A percentile compares a stretch with the other conserved stretches of the same genome.
Conservation (phyloP, 306 rosid species). For the Quercus gilva region DNA sequence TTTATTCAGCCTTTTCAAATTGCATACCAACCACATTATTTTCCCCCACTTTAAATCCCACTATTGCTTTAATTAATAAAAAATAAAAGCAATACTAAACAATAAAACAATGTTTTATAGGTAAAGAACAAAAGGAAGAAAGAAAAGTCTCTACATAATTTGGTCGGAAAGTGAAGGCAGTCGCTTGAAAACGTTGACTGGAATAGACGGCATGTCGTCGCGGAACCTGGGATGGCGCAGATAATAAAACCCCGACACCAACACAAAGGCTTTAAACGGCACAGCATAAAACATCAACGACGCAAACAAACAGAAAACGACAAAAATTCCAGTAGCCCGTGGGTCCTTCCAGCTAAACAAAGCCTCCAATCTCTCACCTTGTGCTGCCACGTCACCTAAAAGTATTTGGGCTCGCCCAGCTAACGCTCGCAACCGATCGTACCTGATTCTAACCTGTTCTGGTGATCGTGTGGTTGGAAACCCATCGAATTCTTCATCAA, state of each 20-base stretch:
- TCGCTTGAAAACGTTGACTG: constrained; percentile 66
- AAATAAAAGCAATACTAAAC: too few species aligned
- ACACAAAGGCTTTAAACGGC: constrained; percentile 55
- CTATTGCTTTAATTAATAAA: too few species aligned
- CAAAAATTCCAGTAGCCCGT: constrained; percentile 79
- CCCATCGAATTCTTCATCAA: constrained; percentile 87
- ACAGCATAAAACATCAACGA: constrained; percentile 66
- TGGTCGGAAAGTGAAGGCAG: constrained; percentile 77
- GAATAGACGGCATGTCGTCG: constrained; percentile 74
- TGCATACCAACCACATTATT: too few species aligned
- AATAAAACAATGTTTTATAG: too few species aligned
- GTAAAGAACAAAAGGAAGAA: too few species aligned
- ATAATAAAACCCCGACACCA: constrained; percentile 60
- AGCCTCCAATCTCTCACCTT: constrained; percentile 87
- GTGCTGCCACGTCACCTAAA: constrained; percentile 85
- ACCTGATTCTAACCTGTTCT: constrained; percentile 53
- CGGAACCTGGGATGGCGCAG: constrained; percentile 82
- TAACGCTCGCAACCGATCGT: constrained; percentile 67
- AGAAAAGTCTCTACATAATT: constrained; percentile 39
- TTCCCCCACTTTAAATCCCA: too few species aligned
- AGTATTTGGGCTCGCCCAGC: constrained; percentile 79
- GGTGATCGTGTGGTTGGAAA: constrained; percentile 52
- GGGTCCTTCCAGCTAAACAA: constrained; percentile 79
- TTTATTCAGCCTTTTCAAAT: too few species aligned
- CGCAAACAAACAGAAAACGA: constrained; percentile 55